These are phyloP conservation scores for Avicennia marina DNA, from an alignment of 257 asterid genomes.

Conservation along the genomic window DNA sequence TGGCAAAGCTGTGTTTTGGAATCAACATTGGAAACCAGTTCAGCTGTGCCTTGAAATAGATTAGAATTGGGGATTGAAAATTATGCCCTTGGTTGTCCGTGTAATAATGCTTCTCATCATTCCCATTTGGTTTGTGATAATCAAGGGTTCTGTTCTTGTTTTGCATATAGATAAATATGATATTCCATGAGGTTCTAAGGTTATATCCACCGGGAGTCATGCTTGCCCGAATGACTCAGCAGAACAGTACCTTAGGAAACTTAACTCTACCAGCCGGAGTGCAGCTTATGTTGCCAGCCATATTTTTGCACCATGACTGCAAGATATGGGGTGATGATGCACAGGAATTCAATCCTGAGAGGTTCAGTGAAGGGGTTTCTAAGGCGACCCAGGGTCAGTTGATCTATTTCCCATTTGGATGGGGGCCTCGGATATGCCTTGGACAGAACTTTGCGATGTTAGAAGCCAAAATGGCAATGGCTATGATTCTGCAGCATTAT, in stretches of 20 bases:
- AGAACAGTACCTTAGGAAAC: conserved; percentile 32
- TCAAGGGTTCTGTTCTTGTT: too few relatives aligned
- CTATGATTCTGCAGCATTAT: conserved; percentile 35
- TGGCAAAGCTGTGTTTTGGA: too few relatives aligned
- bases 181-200: conserved; percentile 48
- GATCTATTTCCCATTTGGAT: conserved; percentile 36
- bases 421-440: conserved; percentile 55
- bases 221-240: conserved; percentile 8
- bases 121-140: too few relatives aligned
- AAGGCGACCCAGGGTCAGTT: conserved; percentile 32
- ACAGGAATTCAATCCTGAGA: conserved; percentile 49
- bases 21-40: too few relatives aligned
- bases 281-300: conserved; percentile 23
- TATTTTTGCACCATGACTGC: conserved; percentile 35
- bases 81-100: too few relatives aligned
- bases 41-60: too few relatives aligned
- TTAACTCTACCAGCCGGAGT: conserved; percentile 36
- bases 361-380: conserved; percentile 38
- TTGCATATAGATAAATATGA: conserved; percentile 40
- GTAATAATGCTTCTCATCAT: too few relatives aligned
- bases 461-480: conserved; percentile 52
- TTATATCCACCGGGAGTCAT: conserved; percentile 37
- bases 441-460: conserved; percentile 49
- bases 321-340: conserved; percentile 54
- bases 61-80: too few relatives aligned